These are phyloP conservation scores for Patellifolia procumbens DNA, from an alignment of 179 eudicot species.

Conservation along the genomic window DNA sequence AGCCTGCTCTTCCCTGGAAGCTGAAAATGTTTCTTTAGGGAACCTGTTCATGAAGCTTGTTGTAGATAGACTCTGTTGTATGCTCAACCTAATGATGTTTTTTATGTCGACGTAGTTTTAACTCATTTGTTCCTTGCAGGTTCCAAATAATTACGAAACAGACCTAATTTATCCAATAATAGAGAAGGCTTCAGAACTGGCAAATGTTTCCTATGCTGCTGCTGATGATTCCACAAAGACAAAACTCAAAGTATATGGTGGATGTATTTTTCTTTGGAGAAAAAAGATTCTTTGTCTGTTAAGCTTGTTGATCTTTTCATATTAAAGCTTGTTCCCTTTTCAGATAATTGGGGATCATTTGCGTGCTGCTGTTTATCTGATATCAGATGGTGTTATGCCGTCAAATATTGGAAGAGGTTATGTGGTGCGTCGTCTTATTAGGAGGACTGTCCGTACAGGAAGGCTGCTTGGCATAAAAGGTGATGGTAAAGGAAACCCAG, in stretches of 20 bases:
- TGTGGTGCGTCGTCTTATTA: constrained; percentile 83
- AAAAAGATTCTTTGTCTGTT: background rate
- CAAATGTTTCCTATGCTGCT: constrained; percentile 63
- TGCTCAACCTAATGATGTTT: too few relatives aligned
- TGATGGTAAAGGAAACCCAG: constrained; percentile 57
- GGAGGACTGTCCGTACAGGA: constrained; percentile 87
- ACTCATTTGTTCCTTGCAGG: constrained; percentile 52
- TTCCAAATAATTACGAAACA: constrained; percentile 93
- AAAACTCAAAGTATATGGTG: constrained; percentile 67
- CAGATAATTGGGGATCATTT: constrained; percentile 95
- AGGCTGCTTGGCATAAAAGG: constrained; percentile 86
- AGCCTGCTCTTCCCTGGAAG: constrained; percentile 3
- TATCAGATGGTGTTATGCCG: constrained; percentile 88
- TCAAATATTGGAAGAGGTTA: constrained; percentile 97
- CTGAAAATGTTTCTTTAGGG: background rate
- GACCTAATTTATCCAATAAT: constrained; percentile 89
- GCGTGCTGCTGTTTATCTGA: constrained; percentile 85
- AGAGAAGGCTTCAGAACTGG: constrained; percentile 82
- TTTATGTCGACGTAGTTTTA: background rate
- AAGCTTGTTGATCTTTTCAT: constrained; percentile 1
- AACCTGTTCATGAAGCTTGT: background rate
- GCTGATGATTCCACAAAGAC: constrained; percentile 73
- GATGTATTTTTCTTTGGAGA: background rate
- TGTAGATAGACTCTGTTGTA: too few relatives aligned
- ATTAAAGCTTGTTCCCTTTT: background rate